These are phyloP conservation scores for Curvularia lunata DNA, from an alignment of 2,329 filamentous ascomycete species.

Conservation along the genomic window DNA sequence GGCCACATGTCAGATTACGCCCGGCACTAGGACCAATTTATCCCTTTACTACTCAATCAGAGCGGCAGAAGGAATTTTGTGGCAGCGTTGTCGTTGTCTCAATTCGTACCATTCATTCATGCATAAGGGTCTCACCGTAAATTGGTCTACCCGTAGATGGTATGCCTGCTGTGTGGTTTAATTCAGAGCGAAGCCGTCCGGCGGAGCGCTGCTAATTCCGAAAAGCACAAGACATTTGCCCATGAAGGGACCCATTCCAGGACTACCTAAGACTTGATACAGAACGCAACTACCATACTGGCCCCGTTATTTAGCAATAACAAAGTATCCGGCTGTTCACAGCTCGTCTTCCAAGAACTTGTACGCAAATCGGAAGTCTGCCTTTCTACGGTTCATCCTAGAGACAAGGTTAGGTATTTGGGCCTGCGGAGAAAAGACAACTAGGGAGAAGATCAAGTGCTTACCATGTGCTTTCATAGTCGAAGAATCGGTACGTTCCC, in stretches of 20 bases:
- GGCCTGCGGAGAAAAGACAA: conserved; percentile 15
- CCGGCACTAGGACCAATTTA: conserved; percentile 23
- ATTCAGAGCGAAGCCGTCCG: conserved; percentile 11
- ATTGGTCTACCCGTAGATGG: conserved; percentile 10
- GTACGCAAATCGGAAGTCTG: conserved; percentile 97
- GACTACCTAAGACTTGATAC: conserved; percentile 48
- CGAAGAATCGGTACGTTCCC: conserved; percentile 98
- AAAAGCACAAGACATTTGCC: conserved; percentile 32
- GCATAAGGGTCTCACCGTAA: conserved; percentile 25
- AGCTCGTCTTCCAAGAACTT: conserved; percentile 97
- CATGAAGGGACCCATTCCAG: conserved; percentile 30
- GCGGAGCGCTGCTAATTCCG: conserved; percentile 9
- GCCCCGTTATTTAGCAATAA: conserved; percentile 9
- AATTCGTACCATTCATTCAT: conserved; percentile 18
- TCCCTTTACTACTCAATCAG: conserved; percentile 10
- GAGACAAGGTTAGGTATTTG: conserved; percentile 31
- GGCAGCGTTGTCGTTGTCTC: conserved; percentile 25
- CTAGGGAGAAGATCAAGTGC: conserved; percentile 18
- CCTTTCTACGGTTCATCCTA: conserved; percentile 98
- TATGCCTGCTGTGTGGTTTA: conserved; percentile 3
- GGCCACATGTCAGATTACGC: conserved; percentile 35
- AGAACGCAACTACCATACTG: conserved; percentile 28
- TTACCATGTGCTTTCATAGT: conserved; percentile 98
- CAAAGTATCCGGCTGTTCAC: conserved; percentile 41
- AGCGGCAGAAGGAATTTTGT: conserved; percentile 10